Base-by-base conservation (phyloP, 495 filamentous ascomycete genomes). In the Penicillium coprophilum region DNA sequence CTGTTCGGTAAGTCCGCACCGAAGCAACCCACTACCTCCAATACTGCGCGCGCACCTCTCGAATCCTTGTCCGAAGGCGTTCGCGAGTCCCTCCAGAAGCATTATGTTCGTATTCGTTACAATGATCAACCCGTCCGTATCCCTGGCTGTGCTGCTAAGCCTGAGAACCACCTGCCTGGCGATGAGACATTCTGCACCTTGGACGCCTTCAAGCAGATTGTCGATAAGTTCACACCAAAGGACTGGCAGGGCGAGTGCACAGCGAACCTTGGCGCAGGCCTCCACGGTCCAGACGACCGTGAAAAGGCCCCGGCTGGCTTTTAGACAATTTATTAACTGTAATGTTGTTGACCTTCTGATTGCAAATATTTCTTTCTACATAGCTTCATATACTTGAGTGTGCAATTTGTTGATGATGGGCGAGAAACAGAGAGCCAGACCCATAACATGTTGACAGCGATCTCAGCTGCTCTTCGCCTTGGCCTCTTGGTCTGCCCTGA, bases 81-180 rank as follows among this genome's bases (percentile, higher is more conserved):
- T 1, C 76, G 69, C 69, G 44, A 84, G 73, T 62, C 69, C 87
- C 23, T 80, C 82, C 52, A 85, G 77, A 68, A 69, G 2, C 90
- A 96, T 74, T 98, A 88, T 73, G 93, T 98, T n/a, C 85, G 94
- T n/a, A 70, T 98, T 53, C 81, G 92, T 51, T 97, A 94, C 71
- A 97, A 98, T 61, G 93, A 97, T 68, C 76, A 79, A 39, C 82
- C 89, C 0, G 81, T 97, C 62, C 80, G 77, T 10, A 82, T 97
- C 48, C 92, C 92, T 6, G 91, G 91, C 27, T 98, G 94, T 66
- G 77, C 71, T 34, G 84, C 80, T 56, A 72, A 77, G 32, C 68
- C 79, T 1, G 89, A 90, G 28, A 96, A 92, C 39, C 94, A 98
- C 72, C 79, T 96, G 6, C 83, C 92, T 27, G 92, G 91, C 3